phyloP scores from a whole-genome alignment of 768 basidiomycete genomes.

The Ramaria rubella region DNA sequence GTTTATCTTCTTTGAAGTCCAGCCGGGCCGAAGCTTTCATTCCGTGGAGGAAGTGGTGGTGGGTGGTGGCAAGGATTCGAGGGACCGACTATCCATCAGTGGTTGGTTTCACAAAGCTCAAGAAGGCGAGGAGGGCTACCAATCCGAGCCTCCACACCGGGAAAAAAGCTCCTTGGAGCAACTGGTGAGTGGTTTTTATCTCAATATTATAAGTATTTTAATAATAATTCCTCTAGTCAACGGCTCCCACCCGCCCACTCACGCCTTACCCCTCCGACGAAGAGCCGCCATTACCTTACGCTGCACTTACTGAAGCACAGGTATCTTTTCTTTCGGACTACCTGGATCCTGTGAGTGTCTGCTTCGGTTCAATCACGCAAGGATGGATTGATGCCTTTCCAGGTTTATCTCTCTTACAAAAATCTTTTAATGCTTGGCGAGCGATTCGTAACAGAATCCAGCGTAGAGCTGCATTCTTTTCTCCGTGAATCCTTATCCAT shows the following conservation, averaged over 20 bases:
- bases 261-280: constrained; percentile 30
- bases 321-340: constrained; percentile 72
- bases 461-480: constrained; percentile 84
- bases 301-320: constrained; percentile 50
- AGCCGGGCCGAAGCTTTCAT: constrained; percentile 93
- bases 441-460: constrained; percentile 82
- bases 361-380: neutral
- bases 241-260: constrained; percentile 29
- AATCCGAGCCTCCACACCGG: constrained; percentile 40
- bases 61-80: constrained; percentile 55
- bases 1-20: constrained; percentile 85
- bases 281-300: constrained; percentile 45
- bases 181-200: constrained; percentile 53
- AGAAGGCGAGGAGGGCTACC: constrained; percentile 84
- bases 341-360: constrained; percentile 57
- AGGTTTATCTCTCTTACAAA: constrained; percentile 69
- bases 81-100: constrained; percentile 78
- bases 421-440: constrained; percentile 73
- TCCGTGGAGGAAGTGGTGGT: constrained; percentile 96
- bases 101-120: constrained; percentile 97
- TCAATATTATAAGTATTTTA: constrained; percentile 1
- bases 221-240: constrained; percentile 10
- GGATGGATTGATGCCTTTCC: neutral
- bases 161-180: constrained; percentile 85
- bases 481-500: constrained; percentile 62